A percentile compares a stretch with the other conserved stretches of the same genome.
These are phyloP conservation scores for Ploettnerulaceae sp. DNA, from an alignment of 2,329 filamentous ascomycete genomes.

Conservation along the genomic window DNA sequence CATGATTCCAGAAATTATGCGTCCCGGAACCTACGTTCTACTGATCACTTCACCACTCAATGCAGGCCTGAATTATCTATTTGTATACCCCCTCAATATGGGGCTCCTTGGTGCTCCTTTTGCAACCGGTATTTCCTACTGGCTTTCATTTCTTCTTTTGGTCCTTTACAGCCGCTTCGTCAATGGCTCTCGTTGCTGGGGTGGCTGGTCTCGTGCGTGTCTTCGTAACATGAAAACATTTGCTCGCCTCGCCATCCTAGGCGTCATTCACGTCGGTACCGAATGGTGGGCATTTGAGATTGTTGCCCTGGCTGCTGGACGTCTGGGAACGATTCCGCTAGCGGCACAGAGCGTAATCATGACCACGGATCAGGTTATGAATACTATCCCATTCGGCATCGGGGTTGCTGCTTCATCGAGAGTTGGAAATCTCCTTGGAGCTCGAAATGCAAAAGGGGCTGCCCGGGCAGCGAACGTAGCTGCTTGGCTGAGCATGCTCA, in stretches of 20 bases:
- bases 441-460: conserved; percentile 60
- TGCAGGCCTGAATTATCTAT: conserved; percentile 72
- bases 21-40: conserved; percentile 76
- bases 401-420: conserved; percentile 76
- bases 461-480: conserved; percentile 69
- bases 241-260: conserved; percentile 67
- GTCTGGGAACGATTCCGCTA: conserved; percentile 71
- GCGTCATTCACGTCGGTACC: conserved; percentile 78
- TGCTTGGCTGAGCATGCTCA: conserved; percentile 64
- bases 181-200: conserved; percentile 72
- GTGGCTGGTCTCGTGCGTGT: conserved; percentile 61
- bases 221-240: conserved; percentile 67
- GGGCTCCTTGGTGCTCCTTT: conserved; percentile 76
- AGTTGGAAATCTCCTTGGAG: conserved; percentile 75
- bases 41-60: conserved; percentile 79
- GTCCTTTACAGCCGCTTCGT: conserved; percentile 69
- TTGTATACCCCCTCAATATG: conserved; percentile 66
- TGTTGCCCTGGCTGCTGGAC: conserved; percentile 75
- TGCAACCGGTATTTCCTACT: conserved; percentile 81
- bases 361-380: conserved; percentile 76
- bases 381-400: conserved; percentile 80
- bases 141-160: conserved; percentile 73
- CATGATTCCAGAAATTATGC: conserved; percentile 56
- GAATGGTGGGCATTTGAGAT: conserved; percentile 97
- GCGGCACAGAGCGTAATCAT: conserved; percentile 86